Percentiles rank a stretch among this genome's conserved stretches.
phyloP scores from a whole-genome alignment of 768 basidiomycete genomes.

The Coprinopsis strossmayeri region DNA sequence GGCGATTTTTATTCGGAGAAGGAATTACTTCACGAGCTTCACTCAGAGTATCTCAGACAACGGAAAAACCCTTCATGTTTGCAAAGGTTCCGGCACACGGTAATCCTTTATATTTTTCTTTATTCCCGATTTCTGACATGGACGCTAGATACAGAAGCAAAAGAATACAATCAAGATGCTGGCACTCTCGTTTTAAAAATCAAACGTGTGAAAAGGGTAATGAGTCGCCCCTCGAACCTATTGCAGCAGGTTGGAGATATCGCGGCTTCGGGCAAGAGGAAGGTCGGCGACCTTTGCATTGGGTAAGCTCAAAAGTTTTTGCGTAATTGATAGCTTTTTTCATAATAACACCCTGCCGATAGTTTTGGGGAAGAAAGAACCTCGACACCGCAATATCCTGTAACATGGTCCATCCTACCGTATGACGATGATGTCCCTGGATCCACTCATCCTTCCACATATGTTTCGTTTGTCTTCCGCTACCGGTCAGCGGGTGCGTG shows the following conservation, averaged over 20 bases:
- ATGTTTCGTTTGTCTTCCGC: slow-evolving; percentile 61
- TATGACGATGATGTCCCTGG: slow-evolving; percentile 29
- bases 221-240: slow-evolving; percentile 34
- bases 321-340: neutral
- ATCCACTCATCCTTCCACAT: slow-evolving; percentile 35
- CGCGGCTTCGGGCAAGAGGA: slow-evolving; percentile 27
- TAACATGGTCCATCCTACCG: slow-evolving; percentile 50
- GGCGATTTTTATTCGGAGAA: slow-evolving; percentile 51
- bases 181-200: slow-evolving; percentile 54
- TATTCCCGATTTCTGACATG: slow-evolving; percentile 1
- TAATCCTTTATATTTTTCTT: slow-evolving; percentile 14
- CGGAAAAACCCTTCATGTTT: slow-evolving; percentile 61
- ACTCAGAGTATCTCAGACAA: slow-evolving; percentile 39
- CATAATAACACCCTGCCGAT: neutral
- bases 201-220: slow-evolving; percentile 31
- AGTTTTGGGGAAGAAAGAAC: slow-evolving; percentile 44
- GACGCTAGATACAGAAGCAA: slow-evolving; percentile 11
- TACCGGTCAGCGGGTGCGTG: slow-evolving; percentile 50
- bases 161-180: slow-evolving; percentile 27
- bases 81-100: slow-evolving; percentile 33
- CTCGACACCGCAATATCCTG: slow-evolving; percentile 32
- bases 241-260: slow-evolving; percentile 31
- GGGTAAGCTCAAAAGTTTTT: slow-evolving; percentile 28
- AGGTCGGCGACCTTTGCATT: slow-evolving; percentile 36
- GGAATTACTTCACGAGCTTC: slow-evolving; percentile 51